Evolutionary conservation across 78 protist species (phyloP).

Genomic region (Guillardia theta): DNA sequence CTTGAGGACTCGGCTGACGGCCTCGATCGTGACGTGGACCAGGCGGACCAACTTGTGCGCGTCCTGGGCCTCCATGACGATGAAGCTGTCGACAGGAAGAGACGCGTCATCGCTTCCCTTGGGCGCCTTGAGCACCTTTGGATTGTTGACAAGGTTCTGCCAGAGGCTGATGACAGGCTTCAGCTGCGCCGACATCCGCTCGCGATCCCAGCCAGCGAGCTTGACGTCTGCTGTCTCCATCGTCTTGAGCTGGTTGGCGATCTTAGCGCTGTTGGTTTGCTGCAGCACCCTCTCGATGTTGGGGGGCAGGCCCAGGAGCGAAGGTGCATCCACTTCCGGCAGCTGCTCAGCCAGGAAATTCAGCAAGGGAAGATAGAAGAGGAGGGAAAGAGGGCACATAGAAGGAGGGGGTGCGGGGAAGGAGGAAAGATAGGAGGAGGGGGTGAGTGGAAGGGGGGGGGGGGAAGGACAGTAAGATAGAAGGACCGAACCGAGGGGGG

Average conservation of each 20-base stretch:
- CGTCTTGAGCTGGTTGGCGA: neutral
- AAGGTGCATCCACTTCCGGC: conserved; percentile 66
- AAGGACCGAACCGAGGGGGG: too few species aligned
- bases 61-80: neutral
- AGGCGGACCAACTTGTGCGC: neutral
- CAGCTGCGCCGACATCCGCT: conserved; percentile 9
- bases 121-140: neutral
- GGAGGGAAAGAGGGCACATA: too few species aligned
- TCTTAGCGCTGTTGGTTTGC: neutral
- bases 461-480: too few species aligned
- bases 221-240: neutral
- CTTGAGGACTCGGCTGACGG: conserved; percentile 42
- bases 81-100: conserved; percentile 30
- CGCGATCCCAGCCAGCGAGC: neutral
- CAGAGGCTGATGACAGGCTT: conserved; percentile 36
- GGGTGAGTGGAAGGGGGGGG: too few species aligned
- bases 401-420: too few species aligned
- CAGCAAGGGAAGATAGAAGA: too few species aligned
- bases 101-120: neutral
- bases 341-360: too few species aligned
- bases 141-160: neutral
- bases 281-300: conserved; percentile 68
- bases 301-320: conserved; percentile 74
- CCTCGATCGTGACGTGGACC: neutral
- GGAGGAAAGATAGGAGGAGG: too few species aligned